Evolutionary conservation across 495 filamentous ascomycete species (phyloP), one percentile per base, ranked within the genome.

Genomic region (Polyplosphaeria fusca): DNA sequence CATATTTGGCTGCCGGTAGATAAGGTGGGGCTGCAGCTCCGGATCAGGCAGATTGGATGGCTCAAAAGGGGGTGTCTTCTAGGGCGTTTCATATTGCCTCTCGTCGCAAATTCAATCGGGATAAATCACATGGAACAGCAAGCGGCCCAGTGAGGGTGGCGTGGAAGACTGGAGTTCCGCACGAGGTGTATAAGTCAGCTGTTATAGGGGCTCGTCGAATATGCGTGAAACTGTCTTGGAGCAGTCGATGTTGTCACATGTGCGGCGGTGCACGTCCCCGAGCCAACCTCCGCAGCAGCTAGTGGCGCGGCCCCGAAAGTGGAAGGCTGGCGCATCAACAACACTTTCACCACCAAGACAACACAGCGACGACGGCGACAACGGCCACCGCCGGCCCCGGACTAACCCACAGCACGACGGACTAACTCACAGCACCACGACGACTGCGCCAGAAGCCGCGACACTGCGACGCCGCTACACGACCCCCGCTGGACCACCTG

Each of bases 241-340:
- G n/a, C n/a, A n/a, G n/a, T n/a, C n/a, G n/a, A n/a, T n/a, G 30
- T n/a, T 35, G 47, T 58, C 55, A 58, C 55, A 58, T 58, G 55
- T 32, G 30, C 39, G 16, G 30, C 3, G 24, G 45, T 44, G 56
- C 42, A 45, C 46, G 38, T 23, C 23, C 42, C 50, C 44, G 35
- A 52, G 53, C 40, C 40, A 50, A 46, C 46, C 46, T 5, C 39
- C 9, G 39, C 39, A 5, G 9, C 37, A n/a, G 3, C 22, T 16
- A 45, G 42, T 23, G 42, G 51, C 59, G 26, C 48, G n/a, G n/a
- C n/a, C n/a, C 53, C 40, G 24, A 54, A 58, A 42, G 42, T 32
- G 47, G 55, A 58, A 55, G 60, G 60, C 60, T 63, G 55, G 60
- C 13, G 13, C 11, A 26, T 51, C 48, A 63, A 52, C 52, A 63